Conservation (phyloP, 345 rosid species). For the Anacardium occidentale region DNA sequence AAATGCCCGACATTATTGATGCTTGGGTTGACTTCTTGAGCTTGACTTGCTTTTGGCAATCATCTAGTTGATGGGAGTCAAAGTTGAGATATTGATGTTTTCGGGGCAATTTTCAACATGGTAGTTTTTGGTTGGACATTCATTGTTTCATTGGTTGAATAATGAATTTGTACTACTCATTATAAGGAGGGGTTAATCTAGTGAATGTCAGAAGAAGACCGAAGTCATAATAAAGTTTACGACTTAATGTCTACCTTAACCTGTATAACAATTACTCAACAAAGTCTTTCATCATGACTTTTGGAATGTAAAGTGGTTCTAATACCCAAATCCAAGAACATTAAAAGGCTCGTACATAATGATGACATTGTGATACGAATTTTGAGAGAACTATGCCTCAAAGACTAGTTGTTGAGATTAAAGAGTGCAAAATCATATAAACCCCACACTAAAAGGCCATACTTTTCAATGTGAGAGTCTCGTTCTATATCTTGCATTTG, state of each 20-base stretch:
- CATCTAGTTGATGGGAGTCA: neutral
- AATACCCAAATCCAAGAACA: neutral
- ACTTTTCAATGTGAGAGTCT: too few relatives aligned
- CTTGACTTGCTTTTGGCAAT: neutral
- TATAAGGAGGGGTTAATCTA: neutral
- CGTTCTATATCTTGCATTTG: too few relatives aligned
- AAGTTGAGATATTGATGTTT: conserved; percentile 1
- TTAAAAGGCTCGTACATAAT: neutral
- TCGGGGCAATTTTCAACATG: neutral
- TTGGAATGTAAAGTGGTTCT: neutral
- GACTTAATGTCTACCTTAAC: neutral
- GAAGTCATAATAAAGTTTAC: neutral
- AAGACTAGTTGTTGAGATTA: too few relatives aligned
- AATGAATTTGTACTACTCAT: neutral
- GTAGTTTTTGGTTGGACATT: neutral
- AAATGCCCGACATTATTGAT: neutral
- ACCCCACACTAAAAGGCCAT: too few relatives aligned
- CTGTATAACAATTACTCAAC: neutral
- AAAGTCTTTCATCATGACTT: neutral
- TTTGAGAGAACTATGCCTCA: too few relatives aligned
- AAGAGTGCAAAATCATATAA: too few relatives aligned
- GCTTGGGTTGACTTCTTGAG: neutral
- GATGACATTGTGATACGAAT: too few relatives aligned
- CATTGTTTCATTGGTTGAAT: neutral
- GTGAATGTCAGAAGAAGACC: neutral